Conservation (phyloP, 306 rosid genomes). For the Corylus americana region DNA sequence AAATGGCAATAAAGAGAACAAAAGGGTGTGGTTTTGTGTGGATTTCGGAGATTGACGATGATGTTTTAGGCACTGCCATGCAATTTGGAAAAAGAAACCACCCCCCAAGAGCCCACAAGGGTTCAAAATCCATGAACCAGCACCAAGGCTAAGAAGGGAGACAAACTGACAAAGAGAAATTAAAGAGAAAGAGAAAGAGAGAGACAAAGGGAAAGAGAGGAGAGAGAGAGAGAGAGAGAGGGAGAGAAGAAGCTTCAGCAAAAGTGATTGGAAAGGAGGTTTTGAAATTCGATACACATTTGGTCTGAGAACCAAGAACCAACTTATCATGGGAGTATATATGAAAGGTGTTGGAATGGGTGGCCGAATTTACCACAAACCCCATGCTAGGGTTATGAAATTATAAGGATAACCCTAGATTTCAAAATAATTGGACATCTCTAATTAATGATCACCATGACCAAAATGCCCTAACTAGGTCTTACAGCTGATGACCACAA, state of each 20-base stretch:
- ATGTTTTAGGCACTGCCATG: conserved; percentile 79
- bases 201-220: conserved; percentile 7
- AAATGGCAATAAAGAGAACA: conserved; percentile 49
- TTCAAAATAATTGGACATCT: not conserved
- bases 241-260: conserved; percentile 68
- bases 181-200: not conserved
- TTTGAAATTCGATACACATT: conserved; percentile 66
- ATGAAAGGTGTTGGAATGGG: conserved; percentile 40
- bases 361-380: conserved; percentile 42
- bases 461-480: conserved; percentile 6
- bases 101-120: conserved; percentile 99
- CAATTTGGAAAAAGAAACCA: conserved; percentile 85
- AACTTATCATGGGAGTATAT: conserved; percentile 55
- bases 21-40: conserved; percentile 48
- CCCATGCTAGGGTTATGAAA: conserved; percentile 27
- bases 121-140: conserved; percentile 99
- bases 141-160: conserved; percentile 54
- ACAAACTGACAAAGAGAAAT: conserved; percentile 20
- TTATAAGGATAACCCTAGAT: conserved; percentile 11
- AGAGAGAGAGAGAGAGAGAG: conserved; percentile 19
- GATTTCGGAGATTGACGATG: conserved; percentile 42
- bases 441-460: not conserved
- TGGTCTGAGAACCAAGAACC: conserved; percentile 48
- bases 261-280: conserved; percentile 67
- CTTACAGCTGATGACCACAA: too few species aligned